Percentiles rank a stretch among this genome's conserved stretches.
These are phyloP conservation scores for Blastocladiella britannica DNA, from an alignment of 192 early-diverging fungal genomes.

Conservation along the genomic window DNA sequence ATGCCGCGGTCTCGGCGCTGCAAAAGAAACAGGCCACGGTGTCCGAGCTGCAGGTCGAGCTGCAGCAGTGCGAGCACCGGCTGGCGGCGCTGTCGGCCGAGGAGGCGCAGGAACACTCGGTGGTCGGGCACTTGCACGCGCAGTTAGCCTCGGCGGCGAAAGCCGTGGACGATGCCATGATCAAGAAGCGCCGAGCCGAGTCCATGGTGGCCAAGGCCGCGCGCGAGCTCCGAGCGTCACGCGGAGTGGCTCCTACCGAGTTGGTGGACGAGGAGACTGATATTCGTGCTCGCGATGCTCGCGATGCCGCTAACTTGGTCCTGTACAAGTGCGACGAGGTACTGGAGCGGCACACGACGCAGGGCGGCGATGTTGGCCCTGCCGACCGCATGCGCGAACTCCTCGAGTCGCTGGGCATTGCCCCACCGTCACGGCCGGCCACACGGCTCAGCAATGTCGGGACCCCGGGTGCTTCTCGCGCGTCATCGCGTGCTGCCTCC, in stretches of 20 bases:
- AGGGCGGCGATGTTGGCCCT: slow-evolving; percentile 12
- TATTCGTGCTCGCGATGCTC: slow-evolving; percentile 17
- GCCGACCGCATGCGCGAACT: slow-evolving; percentile 5
- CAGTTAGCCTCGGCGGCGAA: slow-evolving; percentile 15
- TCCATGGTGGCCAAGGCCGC: slow-evolving; percentile 9
- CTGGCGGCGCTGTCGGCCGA: slow-evolving; percentile 10
- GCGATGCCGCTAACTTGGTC: slow-evolving; percentile 22
- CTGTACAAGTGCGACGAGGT: slow-evolving; percentile 16
- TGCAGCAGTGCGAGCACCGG: slow-evolving; percentile 14
- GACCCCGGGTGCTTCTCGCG: not conserved
- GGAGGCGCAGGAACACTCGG: slow-evolving; percentile 19
- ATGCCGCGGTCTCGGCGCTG: slow-evolving; percentile 27
- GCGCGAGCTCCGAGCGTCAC: slow-evolving; percentile 10
- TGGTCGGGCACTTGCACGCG: slow-evolving; percentile 17
- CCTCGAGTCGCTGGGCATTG: slow-evolving; percentile 17
- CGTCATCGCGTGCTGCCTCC: not conserved
- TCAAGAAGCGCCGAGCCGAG: slow-evolving; percentile 21
- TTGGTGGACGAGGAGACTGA: slow-evolving; percentile 17
- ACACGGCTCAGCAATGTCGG: slow-evolving; percentile 12
- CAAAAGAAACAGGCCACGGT: slow-evolving; percentile 25
- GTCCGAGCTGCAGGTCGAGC: slow-evolving; percentile 22
- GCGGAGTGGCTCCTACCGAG: not conserved
- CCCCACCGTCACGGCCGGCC: slow-evolving; percentile 19
- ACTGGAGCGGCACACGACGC: slow-evolving; percentile 13
- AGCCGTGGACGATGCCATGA: slow-evolving; percentile 23